Base-by-base conservation (phyloP, 352 stramenopile species). In the Phytophthora pistaciae region DNA sequence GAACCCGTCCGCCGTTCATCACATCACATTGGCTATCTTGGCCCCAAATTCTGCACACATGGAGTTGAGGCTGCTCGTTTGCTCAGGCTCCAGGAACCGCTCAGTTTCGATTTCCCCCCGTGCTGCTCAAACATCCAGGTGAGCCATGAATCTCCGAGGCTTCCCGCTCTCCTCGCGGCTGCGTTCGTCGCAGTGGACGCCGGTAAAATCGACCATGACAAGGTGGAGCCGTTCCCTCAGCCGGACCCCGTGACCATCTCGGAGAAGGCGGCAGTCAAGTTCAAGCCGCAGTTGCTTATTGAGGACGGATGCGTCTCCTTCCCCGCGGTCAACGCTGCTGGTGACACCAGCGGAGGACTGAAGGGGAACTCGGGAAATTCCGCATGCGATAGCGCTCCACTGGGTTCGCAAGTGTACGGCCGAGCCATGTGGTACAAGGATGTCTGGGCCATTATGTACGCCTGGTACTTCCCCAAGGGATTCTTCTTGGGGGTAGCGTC, bases 371-470 rank as follows among this genome's bases (percentile, higher is more conserved):
- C 38, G 13, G n/a, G 44, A 52, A 23, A 23, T 25, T 20, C 18
- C 20, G 44, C 18, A 10, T 52, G 44, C 18, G 18, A 52, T 20
- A 23, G 18, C 18, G 44, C 44, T 25, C 44, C 44, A 52, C 20
- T 52, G 44, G 44, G 44, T 7, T 52, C 44, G 18, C 44, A 52
- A 52, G 44, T 52, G 8, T 52, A 52, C 20, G 44, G 44, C 18
- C 44, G 44, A 52, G n/a, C 44, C 16, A 52, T 23, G 20, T 52
- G 44, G 44, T 52, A 52, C 44, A 20, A 52, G 3, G 44, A 52
- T 20, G n/a, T 52, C 44, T 52, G 44, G 44, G 44, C 44, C 9
- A 52, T 52, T 7, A 52, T 52, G 44, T 52, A 52, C n/a, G 44
- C 44, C 20, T 52, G 44, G 44, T 52, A 52, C 20, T 52, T 52